Conservation (phyloP, 2,329 filamentous ascomycete genomes). For the Colletotrichum liriopes region DNA sequence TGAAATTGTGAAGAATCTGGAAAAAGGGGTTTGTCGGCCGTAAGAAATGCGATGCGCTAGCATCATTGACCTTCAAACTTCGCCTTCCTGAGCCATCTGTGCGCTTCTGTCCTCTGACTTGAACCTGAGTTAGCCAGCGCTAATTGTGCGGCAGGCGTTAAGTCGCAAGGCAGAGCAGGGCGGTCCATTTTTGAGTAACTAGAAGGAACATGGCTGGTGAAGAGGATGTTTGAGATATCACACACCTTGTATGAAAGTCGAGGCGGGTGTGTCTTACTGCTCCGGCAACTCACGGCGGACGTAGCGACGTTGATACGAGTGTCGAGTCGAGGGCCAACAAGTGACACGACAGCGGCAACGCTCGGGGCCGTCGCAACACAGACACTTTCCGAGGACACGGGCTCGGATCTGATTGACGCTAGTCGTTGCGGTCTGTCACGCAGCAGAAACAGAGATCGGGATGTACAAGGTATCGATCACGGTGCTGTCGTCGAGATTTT, state of each 20-base stretch:
- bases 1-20: neutral
- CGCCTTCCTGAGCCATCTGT: neutral
- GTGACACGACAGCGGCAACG: neutral
- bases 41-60: slow-evolving; percentile 2
- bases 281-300: neutral
- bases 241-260: neutral
- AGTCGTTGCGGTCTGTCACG: slow-evolving; percentile 1
- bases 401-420: slow-evolving; percentile 12
- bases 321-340: neutral
- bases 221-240: neutral
- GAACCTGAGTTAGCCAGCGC: neutral
- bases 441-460: neutral
- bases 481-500: neutral
- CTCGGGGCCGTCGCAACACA: slow-evolving; percentile 13
- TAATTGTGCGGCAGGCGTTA: neutral
- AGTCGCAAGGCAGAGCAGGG: neutral
- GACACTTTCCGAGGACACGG: slow-evolving; percentile 13
- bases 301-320: neutral
- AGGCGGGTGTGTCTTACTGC: too few relatives aligned
- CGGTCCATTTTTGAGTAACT: neutral
- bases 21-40: neutral
- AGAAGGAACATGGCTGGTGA: neutral
- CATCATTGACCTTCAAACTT: slow-evolving; percentile 8
- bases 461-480: neutral
- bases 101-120: neutral